Base-by-base conservation (phyloP, 2,329 filamentous ascomycete genomes). In the Stemphylium beticola region DNA sequence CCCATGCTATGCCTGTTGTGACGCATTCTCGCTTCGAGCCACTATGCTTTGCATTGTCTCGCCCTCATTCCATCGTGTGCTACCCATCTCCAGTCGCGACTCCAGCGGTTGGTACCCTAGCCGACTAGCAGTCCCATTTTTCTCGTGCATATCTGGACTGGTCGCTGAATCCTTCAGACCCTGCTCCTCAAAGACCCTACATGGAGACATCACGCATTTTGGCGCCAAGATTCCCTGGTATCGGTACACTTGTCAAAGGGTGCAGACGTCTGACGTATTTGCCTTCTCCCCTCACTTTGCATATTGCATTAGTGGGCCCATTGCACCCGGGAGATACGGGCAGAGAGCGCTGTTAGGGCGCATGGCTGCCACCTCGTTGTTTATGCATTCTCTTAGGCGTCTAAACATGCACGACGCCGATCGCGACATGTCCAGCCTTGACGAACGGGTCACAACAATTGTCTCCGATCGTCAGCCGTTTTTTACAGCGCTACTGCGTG, bases 51-150 rank as follows among this genome's bases (percentile, higher is more conserved):
- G 67, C 68, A 64, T 66, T 54, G 47, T 55, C 56, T 59, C 59
- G 53, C 64, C 64, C 57, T 71, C 72, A 68, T 68, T 62, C 70
- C 72, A 67, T 70, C 71, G 67, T 73, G 65, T 70, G 66, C 67
- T 67, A 50, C 56, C 63, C 55, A 62, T 60, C 67, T 71, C 72
- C 71, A 72, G 62, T 71, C 59, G 70, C 72, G 68, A 72, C 67
- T 73, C 68, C 64, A 69, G 72, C 72, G 68, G 65, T 64, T 58
- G 58, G 56, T 59, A 60, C 58, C 60, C 64, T 55, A 57, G 60
- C 61, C 60, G 62, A 58, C 60, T 64, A 55, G 56, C 48, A 55
- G 66, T 54, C 71, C 63, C 64, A 60, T 49, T 64, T 69, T 67
- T 64, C 60, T 55, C 50, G 60, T 67, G 64, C 59, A 43, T 54